Percentiles rank a stretch among this genome's conserved stretches.
Evolutionary conservation across 2,329 filamentous ascomycete species (phyloP).

Genomic region (Fusarium nelsonii): DNA sequence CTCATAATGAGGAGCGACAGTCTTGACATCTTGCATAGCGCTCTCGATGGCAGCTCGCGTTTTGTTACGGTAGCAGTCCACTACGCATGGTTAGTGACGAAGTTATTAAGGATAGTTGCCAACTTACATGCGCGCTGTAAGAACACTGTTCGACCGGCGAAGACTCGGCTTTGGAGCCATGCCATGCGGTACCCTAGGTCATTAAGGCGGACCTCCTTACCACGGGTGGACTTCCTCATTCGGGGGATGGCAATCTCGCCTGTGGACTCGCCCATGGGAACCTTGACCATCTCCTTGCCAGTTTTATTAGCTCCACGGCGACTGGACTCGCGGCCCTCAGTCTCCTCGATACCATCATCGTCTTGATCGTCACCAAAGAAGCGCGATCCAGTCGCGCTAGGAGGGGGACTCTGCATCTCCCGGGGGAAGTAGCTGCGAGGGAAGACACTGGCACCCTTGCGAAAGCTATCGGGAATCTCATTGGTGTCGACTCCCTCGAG

Average conservation of each 20-base stretch:
- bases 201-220: slow-evolving; percentile 90
- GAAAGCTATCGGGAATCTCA: slow-evolving; percentile 96
- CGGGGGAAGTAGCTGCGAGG: slow-evolving; percentile 92
- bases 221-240: slow-evolving; percentile 75
- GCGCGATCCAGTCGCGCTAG: slow-evolving; percentile 77
- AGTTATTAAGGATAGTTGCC: background rate
- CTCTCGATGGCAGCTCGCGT: slow-evolving; percentile 85
- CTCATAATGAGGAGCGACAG: slow-evolving; percentile 87
- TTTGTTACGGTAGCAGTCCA: slow-evolving; percentile 95
- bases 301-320: slow-evolving; percentile 52
- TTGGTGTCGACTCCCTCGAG: slow-evolving; percentile 95
- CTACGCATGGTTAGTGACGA: slow-evolving; percentile 58
- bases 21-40: slow-evolving; percentile 78
- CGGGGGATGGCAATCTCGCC: slow-evolving; percentile 80
- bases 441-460: slow-evolving; percentile 88
- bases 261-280: slow-evolving; percentile 76
- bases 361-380: slow-evolving; percentile 78
- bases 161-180: slow-evolving; percentile 94
- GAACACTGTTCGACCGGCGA: slow-evolving; percentile 87
- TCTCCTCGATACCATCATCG: slow-evolving; percentile 66
- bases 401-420: slow-evolving; percentile 90
- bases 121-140: slow-evolving; percentile 90
- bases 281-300: slow-evolving; percentile 64
- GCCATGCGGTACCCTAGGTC: slow-evolving; percentile 95
- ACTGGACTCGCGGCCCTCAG: slow-evolving; percentile 61